Conservation (phyloP, 2,329 filamentous ascomycete genomes). For the Ceratocystiopsis sp. region DNA sequence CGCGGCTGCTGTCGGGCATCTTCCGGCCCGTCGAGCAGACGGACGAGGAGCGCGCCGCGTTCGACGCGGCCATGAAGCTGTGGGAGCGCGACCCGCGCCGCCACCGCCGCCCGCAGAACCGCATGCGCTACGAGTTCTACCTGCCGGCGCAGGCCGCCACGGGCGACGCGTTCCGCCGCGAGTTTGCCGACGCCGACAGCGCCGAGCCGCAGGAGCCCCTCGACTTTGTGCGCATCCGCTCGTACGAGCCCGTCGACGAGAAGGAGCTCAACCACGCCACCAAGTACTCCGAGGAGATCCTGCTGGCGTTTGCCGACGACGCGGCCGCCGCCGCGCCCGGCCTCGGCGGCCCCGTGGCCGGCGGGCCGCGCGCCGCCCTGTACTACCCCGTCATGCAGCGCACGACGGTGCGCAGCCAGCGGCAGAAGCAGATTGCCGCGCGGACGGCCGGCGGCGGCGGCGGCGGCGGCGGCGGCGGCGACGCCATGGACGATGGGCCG, state of each 20-base stretch:
- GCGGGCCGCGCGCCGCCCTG: slow-evolving; percentile 39
- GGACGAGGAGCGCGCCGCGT: slow-evolving; percentile 34
- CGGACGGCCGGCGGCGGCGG: slow-evolving; percentile 29
- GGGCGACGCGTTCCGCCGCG: slow-evolving; percentile 38
- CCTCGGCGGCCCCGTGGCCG: slow-evolving; percentile 20
- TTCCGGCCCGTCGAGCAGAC: slow-evolving; percentile 42
- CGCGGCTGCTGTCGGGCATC: slow-evolving; percentile 42
- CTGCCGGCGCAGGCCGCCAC: slow-evolving; percentile 32
- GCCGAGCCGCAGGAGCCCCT: slow-evolving; percentile 34
- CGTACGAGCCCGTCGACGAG: slow-evolving; percentile 47
- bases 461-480: slow-evolving; percentile 20
- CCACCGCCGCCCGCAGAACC: slow-evolving; percentile 37
- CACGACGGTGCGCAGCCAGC: slow-evolving; percentile 42
- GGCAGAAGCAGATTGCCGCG: slow-evolving; percentile 44
- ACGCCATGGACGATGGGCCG: too few species aligned
- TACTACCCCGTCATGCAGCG: slow-evolving; percentile 55
- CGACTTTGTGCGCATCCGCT: slow-evolving; percentile 42
- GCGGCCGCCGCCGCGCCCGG: slow-evolving; percentile 13
- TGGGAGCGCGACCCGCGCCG: slow-evolving; percentile 39
- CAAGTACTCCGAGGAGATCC: slow-evolving; percentile 48
- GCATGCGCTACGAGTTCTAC: slow-evolving; percentile 52
- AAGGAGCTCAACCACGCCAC: slow-evolving; percentile 36
- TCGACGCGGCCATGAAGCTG: slow-evolving; percentile 31
- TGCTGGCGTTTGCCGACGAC: slow-evolving; percentile 40
- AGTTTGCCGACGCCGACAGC: slow-evolving; percentile 40